Percentiles rank a stretch among this genome's conserved stretches.
phyloP scores from a whole-genome alignment of 1,284 basidiomycete genomes.

The Wallemia hederae region DNA sequence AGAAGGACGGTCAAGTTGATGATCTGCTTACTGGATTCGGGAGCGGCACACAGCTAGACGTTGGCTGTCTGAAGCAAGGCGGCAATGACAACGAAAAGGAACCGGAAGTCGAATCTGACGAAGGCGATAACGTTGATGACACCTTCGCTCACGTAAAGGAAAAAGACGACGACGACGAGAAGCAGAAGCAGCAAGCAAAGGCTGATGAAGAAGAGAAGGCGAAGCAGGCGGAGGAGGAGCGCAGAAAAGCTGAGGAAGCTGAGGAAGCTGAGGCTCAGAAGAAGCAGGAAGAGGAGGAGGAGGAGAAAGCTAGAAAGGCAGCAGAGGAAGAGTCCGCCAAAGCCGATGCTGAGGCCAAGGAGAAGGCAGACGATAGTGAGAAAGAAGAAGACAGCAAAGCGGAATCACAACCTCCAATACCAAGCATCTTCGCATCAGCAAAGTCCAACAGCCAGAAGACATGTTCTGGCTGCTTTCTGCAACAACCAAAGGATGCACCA shows the following conservation, averaged over 20 bases:
- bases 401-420: background rate
- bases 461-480: background rate
- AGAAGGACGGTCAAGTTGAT: background rate
- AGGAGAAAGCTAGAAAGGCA: background rate
- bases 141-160: background rate
- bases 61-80: background rate
- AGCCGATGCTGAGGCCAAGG: too few species aligned
- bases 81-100: background rate
- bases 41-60: background rate
- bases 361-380: background rate
- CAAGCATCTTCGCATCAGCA: background rate
- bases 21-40: background rate
- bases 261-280: background rate
- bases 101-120: background rate
- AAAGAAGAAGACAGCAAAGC: background rate
- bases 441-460: background rate
- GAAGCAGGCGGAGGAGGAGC: background rate
- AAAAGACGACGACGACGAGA: background rate
- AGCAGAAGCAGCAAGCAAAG: background rate
- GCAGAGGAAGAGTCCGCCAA: background rate
- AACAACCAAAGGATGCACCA: background rate
- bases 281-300: background rate
- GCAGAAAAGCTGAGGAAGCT: too few species aligned
- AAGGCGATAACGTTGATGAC: background rate
- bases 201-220: background rate